Percentiles rank a stretch among this genome's conserved stretches.
These are phyloP conservation scores for Dictyostelium firmibasis DNA, from an alignment of 78 protist genomes.

Conservation along the genomic window DNA sequence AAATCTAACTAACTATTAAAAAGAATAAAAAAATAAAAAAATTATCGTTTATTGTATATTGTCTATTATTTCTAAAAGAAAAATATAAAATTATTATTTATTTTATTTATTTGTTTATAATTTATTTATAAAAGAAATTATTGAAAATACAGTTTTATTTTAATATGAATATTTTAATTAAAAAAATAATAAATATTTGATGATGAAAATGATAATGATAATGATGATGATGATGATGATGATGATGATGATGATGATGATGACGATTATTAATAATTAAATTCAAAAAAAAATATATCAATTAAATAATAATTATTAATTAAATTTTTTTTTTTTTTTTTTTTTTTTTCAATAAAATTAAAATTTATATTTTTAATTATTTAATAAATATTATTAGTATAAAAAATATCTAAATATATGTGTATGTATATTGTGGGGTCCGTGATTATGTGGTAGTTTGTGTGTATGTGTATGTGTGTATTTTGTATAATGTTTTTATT, in stretches of 20 bases:
- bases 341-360: background rate
- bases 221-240: background rate
- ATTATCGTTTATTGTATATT: no score
- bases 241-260: background rate
- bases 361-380: background rate
- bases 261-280: background rate
- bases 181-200: background rate
- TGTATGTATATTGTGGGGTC: background rate
- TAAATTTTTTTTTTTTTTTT: background rate
- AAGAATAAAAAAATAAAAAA: no score
- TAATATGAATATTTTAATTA: background rate
- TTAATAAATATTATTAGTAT: background rate
- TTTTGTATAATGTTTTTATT: background rate
- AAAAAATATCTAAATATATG: background rate
- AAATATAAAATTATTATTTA: background rate
- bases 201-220: no score
- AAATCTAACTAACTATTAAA: no score
- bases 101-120: background rate
- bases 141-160: background rate
- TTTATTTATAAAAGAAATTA: background rate
- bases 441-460: background rate
- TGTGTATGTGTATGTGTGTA: background rate
- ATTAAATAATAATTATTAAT: background rate
- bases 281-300: background rate
- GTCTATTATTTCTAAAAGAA: background rate